phyloP scores from a whole-genome alignment of 2,329 filamentous ascomycete species.

The Sclerotinia borealis region DNA sequence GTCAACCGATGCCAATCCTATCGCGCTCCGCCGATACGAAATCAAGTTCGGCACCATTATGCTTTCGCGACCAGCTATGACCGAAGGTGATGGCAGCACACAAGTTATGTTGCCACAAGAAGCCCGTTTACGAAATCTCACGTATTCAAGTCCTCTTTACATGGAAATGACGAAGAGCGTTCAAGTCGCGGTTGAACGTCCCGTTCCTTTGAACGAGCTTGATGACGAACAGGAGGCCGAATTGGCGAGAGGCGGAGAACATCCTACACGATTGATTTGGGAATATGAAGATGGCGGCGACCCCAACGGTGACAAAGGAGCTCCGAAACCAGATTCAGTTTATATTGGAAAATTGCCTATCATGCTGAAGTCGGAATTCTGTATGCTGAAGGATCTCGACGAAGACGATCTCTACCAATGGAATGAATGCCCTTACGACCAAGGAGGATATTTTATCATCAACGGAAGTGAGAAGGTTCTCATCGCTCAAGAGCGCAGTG shows the following conservation, averaged over 20 bases:
- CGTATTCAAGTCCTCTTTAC: slow-evolving; percentile 88
- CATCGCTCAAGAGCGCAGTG: slow-evolving; percentile 95
- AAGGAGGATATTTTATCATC: slow-evolving; percentile 98
- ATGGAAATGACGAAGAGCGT: slow-evolving; percentile 82
- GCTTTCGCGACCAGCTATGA: slow-evolving; percentile 83
- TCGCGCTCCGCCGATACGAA: slow-evolving; percentile 86
- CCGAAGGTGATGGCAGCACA: slow-evolving; percentile 85
- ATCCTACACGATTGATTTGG: slow-evolving; percentile 53
- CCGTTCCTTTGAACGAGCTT: slow-evolving; percentile 59
- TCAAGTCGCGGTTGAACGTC: slow-evolving; percentile 72
- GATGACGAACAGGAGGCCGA: slow-evolving; percentile 58
- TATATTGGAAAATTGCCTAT: slow-evolving; percentile 95
- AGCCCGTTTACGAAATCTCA: slow-evolving; percentile 89
- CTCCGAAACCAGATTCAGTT: slow-evolving; percentile 49
- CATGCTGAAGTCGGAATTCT: slow-evolving; percentile 97
- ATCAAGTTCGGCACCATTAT: slow-evolving; percentile 90
- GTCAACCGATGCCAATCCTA: slow-evolving; percentile 66
- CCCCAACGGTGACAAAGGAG: slow-evolving; percentile 41
- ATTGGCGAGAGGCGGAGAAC: slow-evolving; percentile 48
- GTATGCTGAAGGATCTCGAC: slow-evolving; percentile 74
- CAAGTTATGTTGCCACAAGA: slow-evolving; percentile 87
- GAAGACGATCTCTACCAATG: slow-evolving; percentile 84
- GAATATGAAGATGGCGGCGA: slow-evolving; percentile 45
- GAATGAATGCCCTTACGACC: slow-evolving; percentile 97
- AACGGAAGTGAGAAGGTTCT: slow-evolving; percentile 98